phyloP scores from a whole-genome alignment of 352 stramenopile species.

The Phytophthora cryptogea region DNA sequence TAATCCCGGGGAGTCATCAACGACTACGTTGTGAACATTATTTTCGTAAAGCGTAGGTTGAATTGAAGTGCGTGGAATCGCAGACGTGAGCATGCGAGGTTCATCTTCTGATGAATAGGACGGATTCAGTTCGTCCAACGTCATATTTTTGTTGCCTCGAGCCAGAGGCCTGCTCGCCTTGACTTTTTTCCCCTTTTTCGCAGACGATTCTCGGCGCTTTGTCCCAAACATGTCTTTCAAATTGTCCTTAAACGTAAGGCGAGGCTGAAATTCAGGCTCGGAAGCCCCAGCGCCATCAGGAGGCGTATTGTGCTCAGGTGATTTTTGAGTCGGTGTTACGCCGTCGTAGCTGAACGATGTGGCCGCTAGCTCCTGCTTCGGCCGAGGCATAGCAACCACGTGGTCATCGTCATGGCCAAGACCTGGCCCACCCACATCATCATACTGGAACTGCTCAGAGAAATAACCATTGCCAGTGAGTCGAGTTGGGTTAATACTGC shows the following conservation, averaged over 20 bases:
- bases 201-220: constrained; percentile 29
- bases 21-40: constrained; percentile 55
- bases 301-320: background rate
- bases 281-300: background rate
- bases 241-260: constrained; percentile 38
- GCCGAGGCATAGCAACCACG: constrained; percentile 33
- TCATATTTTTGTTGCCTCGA: constrained; percentile 32
- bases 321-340: constrained; percentile 4
- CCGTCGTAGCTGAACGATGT: constrained; percentile 17
- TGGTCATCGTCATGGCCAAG: constrained; percentile 35
- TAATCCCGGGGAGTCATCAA: constrained; percentile 64
- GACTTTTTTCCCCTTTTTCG: constrained; percentile 7
- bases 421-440: constrained; percentile 25
- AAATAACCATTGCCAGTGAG: constrained; percentile 18
- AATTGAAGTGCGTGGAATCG: constrained; percentile 18
- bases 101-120: constrained; percentile 37
- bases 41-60: constrained; percentile 48
- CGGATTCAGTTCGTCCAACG: constrained; percentile 37
- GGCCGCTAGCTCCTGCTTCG: constrained; percentile 11
- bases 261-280: constrained; percentile 22
- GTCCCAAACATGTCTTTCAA: constrained; percentile 41
- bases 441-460: constrained; percentile 41
- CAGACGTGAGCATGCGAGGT: constrained; percentile 6
- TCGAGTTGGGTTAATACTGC: constrained; percentile 1
- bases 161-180: constrained; percentile 20